These are phyloP conservation scores for Toxoplasma gondii DNA, from an alignment of 169 alveolate genomes.

Conservation along the genomic window DNA sequence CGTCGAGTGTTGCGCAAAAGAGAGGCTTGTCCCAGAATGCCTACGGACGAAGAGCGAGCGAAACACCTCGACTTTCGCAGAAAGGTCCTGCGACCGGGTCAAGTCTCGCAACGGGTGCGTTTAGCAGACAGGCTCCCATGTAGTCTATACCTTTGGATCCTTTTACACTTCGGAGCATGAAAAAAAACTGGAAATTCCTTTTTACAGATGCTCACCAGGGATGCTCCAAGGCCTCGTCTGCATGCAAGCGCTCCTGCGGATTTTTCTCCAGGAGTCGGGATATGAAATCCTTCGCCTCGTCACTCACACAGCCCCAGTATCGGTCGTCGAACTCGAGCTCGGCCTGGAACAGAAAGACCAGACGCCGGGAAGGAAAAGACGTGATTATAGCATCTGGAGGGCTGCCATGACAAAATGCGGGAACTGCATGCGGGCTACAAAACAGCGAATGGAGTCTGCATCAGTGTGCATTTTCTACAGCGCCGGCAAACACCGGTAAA, in stretches of 20 bases:
- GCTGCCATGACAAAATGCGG: not conserved
- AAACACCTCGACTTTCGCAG: no score
- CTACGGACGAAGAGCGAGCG: no score
- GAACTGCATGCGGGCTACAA: not conserved
- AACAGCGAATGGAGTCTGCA: not conserved
- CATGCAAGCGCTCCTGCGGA: conserved; percentile 69
- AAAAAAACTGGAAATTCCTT: no score
- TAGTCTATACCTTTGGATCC: no score
- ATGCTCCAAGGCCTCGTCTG: conserved; percentile 71
- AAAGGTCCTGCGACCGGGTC: no score
- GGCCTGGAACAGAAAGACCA: conserved; percentile 43
- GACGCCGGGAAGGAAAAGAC: not conserved
- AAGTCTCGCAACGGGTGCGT: no score
- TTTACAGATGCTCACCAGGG: conserved; percentile 68
- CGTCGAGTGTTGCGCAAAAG: no score
- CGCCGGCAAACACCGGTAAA: no score
- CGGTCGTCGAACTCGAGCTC: conserved; percentile 74
- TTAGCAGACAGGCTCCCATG: no score
- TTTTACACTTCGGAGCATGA: no score
- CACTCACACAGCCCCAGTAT: conserved; percentile 71
- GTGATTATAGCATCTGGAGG: not conserved
- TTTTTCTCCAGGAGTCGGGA: conserved; percentile 63
- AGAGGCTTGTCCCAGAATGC: no score
- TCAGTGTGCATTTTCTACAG: not conserved
- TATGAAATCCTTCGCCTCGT: conserved; percentile 72